Percentiles rank a stretch among this genome's conserved stretches.
Evolutionary conservation across 495 filamentous ascomycete species (phyloP).

Genomic region (Umbilicaria muhlenbergii): DNA sequence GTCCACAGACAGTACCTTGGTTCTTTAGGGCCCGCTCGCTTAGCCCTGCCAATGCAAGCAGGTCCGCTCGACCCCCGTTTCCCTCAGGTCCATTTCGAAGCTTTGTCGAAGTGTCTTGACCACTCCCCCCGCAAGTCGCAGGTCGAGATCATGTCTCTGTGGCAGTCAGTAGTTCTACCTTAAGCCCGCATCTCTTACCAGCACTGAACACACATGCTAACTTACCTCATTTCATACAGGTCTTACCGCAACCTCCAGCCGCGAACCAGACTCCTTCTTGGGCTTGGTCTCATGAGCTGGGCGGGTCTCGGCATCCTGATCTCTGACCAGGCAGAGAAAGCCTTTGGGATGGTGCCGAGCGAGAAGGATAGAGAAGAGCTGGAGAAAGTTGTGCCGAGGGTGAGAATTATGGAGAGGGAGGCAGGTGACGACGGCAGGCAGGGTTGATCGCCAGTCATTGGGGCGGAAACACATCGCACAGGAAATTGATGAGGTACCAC

Average conservation of each 20-base stretch:
- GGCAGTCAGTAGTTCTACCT: not conserved
- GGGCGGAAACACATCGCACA: too few species aligned
- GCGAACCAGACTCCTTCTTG: constrained; percentile 46
- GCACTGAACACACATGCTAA: not conserved
- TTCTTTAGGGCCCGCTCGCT: too few species aligned
- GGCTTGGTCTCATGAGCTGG: constrained; percentile 50
- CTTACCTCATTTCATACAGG: constrained; percentile 15
- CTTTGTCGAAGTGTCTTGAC: too few species aligned
- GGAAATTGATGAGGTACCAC: too few species aligned
- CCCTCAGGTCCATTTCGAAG: too few species aligned
- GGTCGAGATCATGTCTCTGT: too few species aligned
- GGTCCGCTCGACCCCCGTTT: too few species aligned
- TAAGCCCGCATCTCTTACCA: not conserved
- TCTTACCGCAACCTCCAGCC: constrained; percentile 45
- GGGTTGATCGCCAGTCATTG: too few species aligned
- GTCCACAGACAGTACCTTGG: too few species aligned
- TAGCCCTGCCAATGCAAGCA: too few species aligned
- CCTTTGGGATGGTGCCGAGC: constrained; percentile 44
- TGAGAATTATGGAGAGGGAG: constrained; percentile 7
- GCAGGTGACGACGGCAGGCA: not conserved
- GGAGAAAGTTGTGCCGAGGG: constrained; percentile 12
- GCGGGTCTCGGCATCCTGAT: constrained; percentile 41
- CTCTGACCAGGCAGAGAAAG: constrained; percentile 44
- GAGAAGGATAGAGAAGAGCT: constrained; percentile 44
- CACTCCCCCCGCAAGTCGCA: too few species aligned